phyloP scores from a whole-genome alignment of 176 grass and related monocot genomes.

The Aegilops umbellulata region DNA sequence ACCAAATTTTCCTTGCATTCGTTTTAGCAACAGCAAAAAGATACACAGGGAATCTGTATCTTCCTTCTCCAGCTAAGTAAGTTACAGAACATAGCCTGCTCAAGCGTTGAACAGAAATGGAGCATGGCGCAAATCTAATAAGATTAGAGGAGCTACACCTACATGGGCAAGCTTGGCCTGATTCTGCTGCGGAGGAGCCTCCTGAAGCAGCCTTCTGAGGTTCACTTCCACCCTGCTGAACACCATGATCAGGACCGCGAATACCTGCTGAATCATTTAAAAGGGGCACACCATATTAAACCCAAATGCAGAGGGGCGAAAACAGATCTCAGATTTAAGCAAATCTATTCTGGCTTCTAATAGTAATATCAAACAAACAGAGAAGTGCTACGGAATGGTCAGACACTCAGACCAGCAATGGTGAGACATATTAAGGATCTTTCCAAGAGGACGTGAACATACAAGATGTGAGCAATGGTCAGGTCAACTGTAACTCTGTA shows the following conservation, averaged over 20 bases:
- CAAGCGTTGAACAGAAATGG: not conserved
- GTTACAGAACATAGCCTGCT: not conserved
- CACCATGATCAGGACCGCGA: constrained; percentile 46
- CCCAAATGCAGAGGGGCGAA: not conserved
- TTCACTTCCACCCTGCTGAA: constrained; percentile 86
- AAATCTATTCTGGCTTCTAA: too few relatives aligned
- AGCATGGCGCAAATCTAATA: not conserved
- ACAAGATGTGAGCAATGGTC: too few relatives aligned
- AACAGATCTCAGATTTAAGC: too few relatives aligned
- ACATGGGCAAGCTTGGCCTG: constrained; percentile 83
- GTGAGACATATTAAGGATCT: too few relatives aligned
- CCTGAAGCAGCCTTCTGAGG: constrained; percentile 72
- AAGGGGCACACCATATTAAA: not conserved
- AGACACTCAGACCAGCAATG: too few relatives aligned
- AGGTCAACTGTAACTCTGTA: too few relatives aligned
- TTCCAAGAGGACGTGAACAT: too few relatives aligned
- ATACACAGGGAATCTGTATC: not conserved
- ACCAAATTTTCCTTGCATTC: not conserved
- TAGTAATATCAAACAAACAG: too few relatives aligned
- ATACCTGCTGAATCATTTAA: not conserved
- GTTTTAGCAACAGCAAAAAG: not conserved
- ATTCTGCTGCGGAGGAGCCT: constrained; percentile 73
- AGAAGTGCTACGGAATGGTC: too few relatives aligned
- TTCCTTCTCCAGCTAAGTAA: not conserved
- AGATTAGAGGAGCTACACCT: not conserved